Conservation (phyloP, 441 rosid genomes). For the Flueggea neowawraea region DNA sequence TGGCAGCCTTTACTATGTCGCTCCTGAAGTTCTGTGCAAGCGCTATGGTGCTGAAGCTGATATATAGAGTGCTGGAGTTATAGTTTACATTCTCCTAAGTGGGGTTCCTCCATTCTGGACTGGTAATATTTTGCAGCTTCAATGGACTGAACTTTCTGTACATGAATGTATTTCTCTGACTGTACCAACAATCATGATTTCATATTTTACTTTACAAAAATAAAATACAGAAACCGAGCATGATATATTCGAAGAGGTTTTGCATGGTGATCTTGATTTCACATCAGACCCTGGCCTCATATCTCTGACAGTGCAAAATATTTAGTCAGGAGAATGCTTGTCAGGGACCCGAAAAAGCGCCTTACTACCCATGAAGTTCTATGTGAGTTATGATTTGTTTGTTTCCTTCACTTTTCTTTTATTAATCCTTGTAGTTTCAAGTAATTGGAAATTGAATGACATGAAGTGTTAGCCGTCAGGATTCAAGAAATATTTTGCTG, state of each 20-base stretch:
- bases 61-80: slow-evolving; percentile 99
- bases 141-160: neutral
- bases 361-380: slow-evolving; percentile 86
- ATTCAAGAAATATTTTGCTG: too few species aligned
- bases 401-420: slow-evolving; percentile 9
- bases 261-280: slow-evolving; percentile 85
- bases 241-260: slow-evolving; percentile 87
- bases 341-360: slow-evolving; percentile 81
- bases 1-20: slow-evolving; percentile 98
- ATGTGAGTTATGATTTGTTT: slow-evolving; percentile 39
- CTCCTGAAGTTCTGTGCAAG: slow-evolving; percentile 90
- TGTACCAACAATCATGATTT: neutral
- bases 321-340: slow-evolving; percentile 82
- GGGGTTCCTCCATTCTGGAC: slow-evolving; percentile 99
- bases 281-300: slow-evolving; percentile 91
- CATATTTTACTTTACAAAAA: neutral
- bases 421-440: too few species aligned
- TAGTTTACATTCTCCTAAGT: slow-evolving; percentile 75
- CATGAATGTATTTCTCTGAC: neutral
- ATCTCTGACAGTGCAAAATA: slow-evolving; percentile 89
- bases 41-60: slow-evolving; percentile 91
- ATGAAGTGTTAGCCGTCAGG: too few species aligned
- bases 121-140: slow-evolving; percentile 42
- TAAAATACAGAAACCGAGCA: slow-evolving; percentile 73
- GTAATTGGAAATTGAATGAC: too few species aligned